Evolutionary conservation across 1,284 basidiomycete genomes (phyloP), one percentile per base, ranked within the genome.

Genomic region (Coniferiporia sulphurascens): DNA sequence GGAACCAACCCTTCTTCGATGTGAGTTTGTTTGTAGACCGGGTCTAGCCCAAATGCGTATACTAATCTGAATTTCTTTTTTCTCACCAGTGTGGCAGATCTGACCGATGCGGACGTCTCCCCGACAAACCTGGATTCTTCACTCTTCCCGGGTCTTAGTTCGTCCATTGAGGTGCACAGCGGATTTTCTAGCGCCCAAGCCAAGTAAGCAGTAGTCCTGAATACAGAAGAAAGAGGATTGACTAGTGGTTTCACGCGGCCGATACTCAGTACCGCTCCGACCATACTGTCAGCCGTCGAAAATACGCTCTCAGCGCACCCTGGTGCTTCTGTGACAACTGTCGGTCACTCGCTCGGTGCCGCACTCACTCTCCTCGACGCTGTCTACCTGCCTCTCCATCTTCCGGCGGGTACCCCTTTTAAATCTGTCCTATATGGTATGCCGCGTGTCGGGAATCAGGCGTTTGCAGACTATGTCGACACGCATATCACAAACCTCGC

Each of bases 401-500:
- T 78, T 3, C 72, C 77, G 3, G 45, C 67, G 0, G 64, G 62
- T 34, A 73, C 69, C 7, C 59, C 63, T 1, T 67, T 77, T 65
- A 63, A 64, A 34, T 66, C 67, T 10, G 68, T 83, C 48, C 70
- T 72, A 0, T 85, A 81, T 62, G 82, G 81, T 22, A 73, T 84
- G 68, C 86, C 86, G 17, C 76, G 86, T 43, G 84, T 86, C 38
- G 86, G 85, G 5, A 87, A 87, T 66, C 75, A 80, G 63, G 79
- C 72, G 0, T 85, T 83, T 60, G 84, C 83, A 0, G 63, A 83
- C 65, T 85, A 79, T 61, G 76, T 87, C 27, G 83, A 87, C 65
- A 66, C 68, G 6, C 69, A 79, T 46, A 52, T 73, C 9, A 55
- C 68, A 64, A 66, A 15, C 21, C 36, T 45, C 46, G 35, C 32